Evolutionary conservation across 1,284 basidiomycete genomes (phyloP).

Genomic region (Takashimella tepidaria): DNA sequence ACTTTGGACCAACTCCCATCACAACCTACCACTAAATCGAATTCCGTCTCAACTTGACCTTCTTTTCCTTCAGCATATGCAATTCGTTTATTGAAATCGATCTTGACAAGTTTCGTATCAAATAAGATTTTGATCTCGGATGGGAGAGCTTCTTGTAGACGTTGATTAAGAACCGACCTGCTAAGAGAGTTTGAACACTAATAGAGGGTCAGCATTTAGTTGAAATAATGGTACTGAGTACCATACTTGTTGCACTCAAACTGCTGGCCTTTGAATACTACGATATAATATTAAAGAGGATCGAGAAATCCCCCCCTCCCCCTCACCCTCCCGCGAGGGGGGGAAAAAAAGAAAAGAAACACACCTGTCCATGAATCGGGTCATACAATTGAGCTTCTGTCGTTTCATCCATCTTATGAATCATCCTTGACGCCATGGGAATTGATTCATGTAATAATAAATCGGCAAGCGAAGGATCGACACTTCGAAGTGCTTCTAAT

Average conservation of each 20-base stretch:
- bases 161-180: slow-evolving; percentile 77
- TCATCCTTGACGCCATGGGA: slow-evolving; percentile 94
- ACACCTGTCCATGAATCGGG: slow-evolving; percentile 68
- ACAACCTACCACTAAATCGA: slow-evolving; percentile 81
- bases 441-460: slow-evolving; percentile 74
- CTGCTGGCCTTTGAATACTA: no score
- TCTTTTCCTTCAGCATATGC: slow-evolving; percentile 31
- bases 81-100: slow-evolving; percentile 57
- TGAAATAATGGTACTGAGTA: no score
- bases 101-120: slow-evolving; percentile 73
- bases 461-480: slow-evolving; percentile 68
- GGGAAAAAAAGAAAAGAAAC: no score
- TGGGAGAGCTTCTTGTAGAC: slow-evolving; percentile 63
- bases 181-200: slow-evolving; percentile 94
- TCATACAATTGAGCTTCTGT: slow-evolving; percentile 81
- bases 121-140: slow-evolving; percentile 65
- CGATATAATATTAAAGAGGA: no score
- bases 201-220: no score
- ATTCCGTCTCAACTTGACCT: slow-evolving; percentile 49
- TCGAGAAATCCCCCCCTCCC: no score
- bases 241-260: no score
- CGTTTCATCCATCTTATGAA: slow-evolving; percentile 69
- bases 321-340: no score
- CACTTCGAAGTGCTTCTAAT: slow-evolving; percentile 73
- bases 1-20: slow-evolving; percentile 86